Percentiles rank a stretch among this genome's conserved stretches.
Evolutionary conservation across 2,329 filamentous ascomycete genomes (phyloP).

Genomic region (Coniochaeta hoffmannii): DNA sequence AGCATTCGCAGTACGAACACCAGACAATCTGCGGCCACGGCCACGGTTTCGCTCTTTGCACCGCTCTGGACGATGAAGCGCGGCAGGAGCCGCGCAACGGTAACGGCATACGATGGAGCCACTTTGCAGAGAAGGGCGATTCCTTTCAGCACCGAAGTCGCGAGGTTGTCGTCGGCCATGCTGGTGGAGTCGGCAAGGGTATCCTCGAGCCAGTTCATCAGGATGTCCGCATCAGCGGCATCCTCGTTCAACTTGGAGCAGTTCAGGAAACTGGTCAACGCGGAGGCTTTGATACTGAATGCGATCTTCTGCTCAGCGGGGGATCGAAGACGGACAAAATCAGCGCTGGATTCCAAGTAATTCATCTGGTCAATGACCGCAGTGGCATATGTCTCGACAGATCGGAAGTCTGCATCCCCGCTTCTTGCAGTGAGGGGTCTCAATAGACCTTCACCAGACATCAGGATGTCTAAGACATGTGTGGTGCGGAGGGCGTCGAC

Average conservation of each 20-base stretch:
- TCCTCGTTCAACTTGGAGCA: slow-evolving; percentile 79
- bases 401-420: slow-evolving; percentile 44
- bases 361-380: slow-evolving; percentile 78
- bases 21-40: slow-evolving; percentile 75
- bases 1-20: slow-evolving; percentile 74
- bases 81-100: slow-evolving; percentile 70
- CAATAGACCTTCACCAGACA: slow-evolving; percentile 46
- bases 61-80: slow-evolving; percentile 82
- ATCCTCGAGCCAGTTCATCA: slow-evolving; percentile 82
- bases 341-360: slow-evolving; percentile 78
- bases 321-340: slow-evolving; percentile 82
- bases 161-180: slow-evolving; percentile 73
- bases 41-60: slow-evolving; percentile 60
- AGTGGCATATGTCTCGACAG: slow-evolving; percentile 57
- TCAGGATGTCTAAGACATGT: slow-evolving; percentile 68
- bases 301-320: slow-evolving; percentile 81
- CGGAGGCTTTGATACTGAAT: slow-evolving; percentile 76
- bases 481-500: slow-evolving; percentile 49
- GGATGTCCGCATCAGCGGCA: slow-evolving; percentile 66
- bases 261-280: slow-evolving; percentile 76
- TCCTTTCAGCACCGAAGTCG: slow-evolving; percentile 69
- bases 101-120: slow-evolving; percentile 64
- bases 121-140: slow-evolving; percentile 76
- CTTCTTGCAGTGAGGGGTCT: slow-evolving; percentile 31
- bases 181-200: slow-evolving; percentile 71